Evolutionary conservation across 306 rosid species (phyloP).

Genomic region (Bauhinia variegata): DNA sequence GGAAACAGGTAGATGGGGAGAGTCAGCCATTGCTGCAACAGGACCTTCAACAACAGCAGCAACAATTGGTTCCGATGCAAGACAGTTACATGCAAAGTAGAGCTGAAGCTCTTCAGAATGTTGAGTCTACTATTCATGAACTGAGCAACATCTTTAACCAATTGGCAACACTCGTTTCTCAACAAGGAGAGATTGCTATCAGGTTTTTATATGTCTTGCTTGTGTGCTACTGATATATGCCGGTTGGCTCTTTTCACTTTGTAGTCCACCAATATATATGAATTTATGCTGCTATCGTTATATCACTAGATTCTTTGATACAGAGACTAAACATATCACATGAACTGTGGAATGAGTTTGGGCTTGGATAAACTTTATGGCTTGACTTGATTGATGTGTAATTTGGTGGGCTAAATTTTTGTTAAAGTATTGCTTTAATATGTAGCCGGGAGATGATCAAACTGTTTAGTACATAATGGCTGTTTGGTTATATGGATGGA

Average conservation of each 20-base stretch:
- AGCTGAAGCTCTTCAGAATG: conserved; percentile 97
- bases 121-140: conserved; percentile 96
- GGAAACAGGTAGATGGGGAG: conserved; percentile 86
- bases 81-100: conserved; percentile 97
- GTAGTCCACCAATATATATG: conserved; percentile 12
- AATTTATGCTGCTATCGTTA: conserved; percentile 12
- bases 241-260: conserved; percentile 3
- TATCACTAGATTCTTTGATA: conserved; percentile 18
- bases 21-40: conserved; percentile 80
- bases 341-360: conserved; percentile 16
- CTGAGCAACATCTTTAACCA: conserved; percentile 93
- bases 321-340: conserved; percentile 9
- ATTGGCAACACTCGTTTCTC: conserved; percentile 91
- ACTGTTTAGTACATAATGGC: conserved; percentile 16
- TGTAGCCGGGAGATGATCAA: conserved; percentile 24
- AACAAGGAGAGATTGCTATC: conserved; percentile 96
- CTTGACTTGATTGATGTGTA: not conserved
- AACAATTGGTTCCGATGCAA: conserved; percentile 84
- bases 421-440: conserved; percentile 10
- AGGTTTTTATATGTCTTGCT: conserved; percentile 55
- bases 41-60: conserved; percentile 65
- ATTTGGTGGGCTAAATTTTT: not conserved
- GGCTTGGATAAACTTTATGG: conserved; percentile 21
- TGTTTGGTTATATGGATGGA: conserved; percentile 8
- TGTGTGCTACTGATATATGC: conserved; percentile 5